Evolutionary conservation across 2,329 filamentous ascomycete genomes (phyloP).

Genomic region (Didymellaceae sp.): DNA sequence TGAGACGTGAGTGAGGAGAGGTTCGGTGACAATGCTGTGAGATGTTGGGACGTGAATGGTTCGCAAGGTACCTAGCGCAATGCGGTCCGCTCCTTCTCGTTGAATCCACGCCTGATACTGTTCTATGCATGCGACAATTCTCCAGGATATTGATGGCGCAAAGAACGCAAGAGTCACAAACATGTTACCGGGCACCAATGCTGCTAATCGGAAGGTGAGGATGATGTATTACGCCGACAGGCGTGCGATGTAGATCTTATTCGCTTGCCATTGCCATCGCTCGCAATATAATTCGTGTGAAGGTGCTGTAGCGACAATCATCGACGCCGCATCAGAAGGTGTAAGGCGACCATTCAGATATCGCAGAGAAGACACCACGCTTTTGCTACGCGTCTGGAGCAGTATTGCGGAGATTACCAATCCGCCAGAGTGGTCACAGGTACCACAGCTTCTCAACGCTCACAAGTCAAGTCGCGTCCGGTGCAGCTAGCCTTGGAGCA

Average conservation of each 20-base stretch:
- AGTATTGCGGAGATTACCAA: not conserved
- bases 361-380: not conserved
- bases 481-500: not conserved
- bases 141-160: not conserved
- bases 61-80: not conserved
- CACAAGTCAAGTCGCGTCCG: not conserved
- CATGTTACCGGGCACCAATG: not conserved
- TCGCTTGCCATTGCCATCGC: not conserved
- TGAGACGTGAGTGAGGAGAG: not conserved
- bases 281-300: not conserved
- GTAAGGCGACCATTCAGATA: not conserved
- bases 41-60: not conserved
- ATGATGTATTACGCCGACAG: not conserved
- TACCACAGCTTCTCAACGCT: not conserved
- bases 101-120: not conserved
- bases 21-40: not conserved
- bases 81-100: constrained; percentile 5
- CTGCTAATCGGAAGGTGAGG: not conserved
- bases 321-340: not conserved
- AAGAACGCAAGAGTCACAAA: not conserved
- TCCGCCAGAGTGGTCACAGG: not conserved
- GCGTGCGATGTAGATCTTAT: not conserved
- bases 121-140: not conserved
- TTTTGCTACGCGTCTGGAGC: not conserved
- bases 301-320: not conserved